These are phyloP conservation scores for Xylaria scruposa DNA, from an alignment of 495 filamentous ascomycete species.

Conservation along the genomic window DNA sequence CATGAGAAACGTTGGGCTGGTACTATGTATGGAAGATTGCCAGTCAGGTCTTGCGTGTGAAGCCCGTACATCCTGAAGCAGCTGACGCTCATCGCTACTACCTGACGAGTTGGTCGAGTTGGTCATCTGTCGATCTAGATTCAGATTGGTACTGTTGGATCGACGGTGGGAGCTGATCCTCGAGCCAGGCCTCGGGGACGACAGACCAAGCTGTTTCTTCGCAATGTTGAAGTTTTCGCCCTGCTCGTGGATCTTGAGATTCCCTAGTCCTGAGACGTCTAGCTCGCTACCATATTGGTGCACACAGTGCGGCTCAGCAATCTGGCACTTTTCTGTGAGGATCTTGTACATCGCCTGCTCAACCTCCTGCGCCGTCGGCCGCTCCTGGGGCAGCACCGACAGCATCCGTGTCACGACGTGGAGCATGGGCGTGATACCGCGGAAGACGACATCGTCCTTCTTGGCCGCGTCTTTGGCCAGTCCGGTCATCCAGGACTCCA, in stretches of 20 bases:
- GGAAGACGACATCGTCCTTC: constrained; percentile 62
- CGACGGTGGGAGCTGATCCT: constrained; percentile 27
- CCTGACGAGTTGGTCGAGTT: background rate
- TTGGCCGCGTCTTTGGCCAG: constrained; percentile 72
- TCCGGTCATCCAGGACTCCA: constrained; percentile 76
- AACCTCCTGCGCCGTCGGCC: constrained; percentile 54
- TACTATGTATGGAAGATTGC: background rate
- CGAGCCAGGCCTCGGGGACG: constrained; percentile 27
- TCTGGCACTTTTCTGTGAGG: constrained; percentile 50
- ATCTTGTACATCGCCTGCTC: constrained; percentile 53
- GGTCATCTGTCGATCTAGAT: constrained; percentile 30
- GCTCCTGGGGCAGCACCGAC: constrained; percentile 48
- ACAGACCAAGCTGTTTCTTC: constrained; percentile 27
- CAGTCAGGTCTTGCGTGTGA: constrained; percentile 15
- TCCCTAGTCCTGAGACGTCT: constrained; percentile 41
- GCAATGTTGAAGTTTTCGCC: constrained; percentile 33
- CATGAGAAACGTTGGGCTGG: constrained; percentile 1
- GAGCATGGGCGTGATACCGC: constrained; percentile 55
- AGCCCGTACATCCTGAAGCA: constrained; percentile 19
- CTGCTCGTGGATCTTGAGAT: constrained; percentile 33
- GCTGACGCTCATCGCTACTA: constrained; percentile 26
- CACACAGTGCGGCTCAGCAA: constrained; percentile 54
- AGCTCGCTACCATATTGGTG: constrained; percentile 45
- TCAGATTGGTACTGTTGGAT: constrained; percentile 16
- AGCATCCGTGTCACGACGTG: constrained; percentile 56